phyloP scores from a whole-genome alignment of 2,329 filamentous ascomycete genomes.

The Penicillium sp. region DNA sequence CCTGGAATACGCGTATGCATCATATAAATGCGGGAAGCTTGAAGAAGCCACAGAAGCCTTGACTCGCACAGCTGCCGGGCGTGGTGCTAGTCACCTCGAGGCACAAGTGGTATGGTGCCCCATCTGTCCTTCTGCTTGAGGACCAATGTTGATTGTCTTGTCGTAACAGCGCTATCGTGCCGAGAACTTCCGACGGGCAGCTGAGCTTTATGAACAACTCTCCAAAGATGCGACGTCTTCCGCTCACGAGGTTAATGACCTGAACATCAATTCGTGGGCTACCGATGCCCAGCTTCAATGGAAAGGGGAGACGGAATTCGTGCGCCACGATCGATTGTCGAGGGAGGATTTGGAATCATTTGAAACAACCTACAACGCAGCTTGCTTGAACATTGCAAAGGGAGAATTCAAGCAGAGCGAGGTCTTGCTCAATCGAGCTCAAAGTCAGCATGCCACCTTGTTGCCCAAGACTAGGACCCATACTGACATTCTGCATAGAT shows the following conservation, averaged over 20 bases:
- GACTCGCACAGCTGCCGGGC: slow-evolving; percentile 31
- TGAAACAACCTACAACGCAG: slow-evolving; percentile 58
- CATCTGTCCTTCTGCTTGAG: slow-evolving; percentile 6
- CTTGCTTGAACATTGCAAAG: slow-evolving; percentile 54
- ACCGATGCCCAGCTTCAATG: slow-evolving; percentile 56
- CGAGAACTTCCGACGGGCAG: slow-evolving; percentile 51
- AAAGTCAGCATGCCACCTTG: slow-evolving; percentile 31
- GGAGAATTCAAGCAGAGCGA: slow-evolving; percentile 52
- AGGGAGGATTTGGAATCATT: slow-evolving; percentile 56
- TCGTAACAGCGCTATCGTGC: slow-evolving; percentile 43
- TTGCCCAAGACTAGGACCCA: neutral
- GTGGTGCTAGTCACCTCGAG: slow-evolving; percentile 52
- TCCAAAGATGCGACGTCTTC: slow-evolving; percentile 33
- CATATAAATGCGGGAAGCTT: slow-evolving; percentile 53
- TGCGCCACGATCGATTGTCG: slow-evolving; percentile 46
- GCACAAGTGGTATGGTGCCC: slow-evolving; percentile 48
- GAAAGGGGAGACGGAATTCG: slow-evolving; percentile 45
- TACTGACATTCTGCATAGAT: slow-evolving; percentile 31
- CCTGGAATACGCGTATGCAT: slow-evolving; percentile 55
- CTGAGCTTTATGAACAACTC: slow-evolving; percentile 47
- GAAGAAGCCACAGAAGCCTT: slow-evolving; percentile 48
- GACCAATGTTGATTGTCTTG: neutral
- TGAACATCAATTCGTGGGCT: slow-evolving; percentile 54
- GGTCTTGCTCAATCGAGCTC: slow-evolving; percentile 51
- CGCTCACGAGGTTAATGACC: slow-evolving; percentile 49